phyloP scores from a whole-genome alignment of 257 asterid species.

The Lycium ferocissimum region DNA sequence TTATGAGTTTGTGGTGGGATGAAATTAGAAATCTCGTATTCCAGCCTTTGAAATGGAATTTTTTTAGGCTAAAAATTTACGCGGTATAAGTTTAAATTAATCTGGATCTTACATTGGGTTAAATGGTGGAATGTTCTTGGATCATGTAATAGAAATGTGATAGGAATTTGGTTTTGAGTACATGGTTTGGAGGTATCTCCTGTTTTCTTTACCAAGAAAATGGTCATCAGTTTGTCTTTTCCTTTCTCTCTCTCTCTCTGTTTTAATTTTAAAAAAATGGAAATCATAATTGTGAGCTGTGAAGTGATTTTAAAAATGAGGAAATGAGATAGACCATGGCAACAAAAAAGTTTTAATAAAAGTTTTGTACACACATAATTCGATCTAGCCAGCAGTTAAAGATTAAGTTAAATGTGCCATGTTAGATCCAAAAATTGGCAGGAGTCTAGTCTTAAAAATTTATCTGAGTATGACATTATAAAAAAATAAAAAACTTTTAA shows the following conservation, averaged over 20 bases:
- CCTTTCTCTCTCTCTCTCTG: background rate
- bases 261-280: background rate
- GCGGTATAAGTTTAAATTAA: too few species aligned
- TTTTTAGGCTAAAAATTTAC: too few species aligned
- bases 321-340: background rate
- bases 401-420: background rate
- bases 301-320: background rate
- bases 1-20: background rate
- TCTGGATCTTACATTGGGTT: background rate
- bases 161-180: background rate
- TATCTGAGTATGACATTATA: background rate
- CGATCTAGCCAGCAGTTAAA: background rate
- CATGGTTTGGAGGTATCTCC: constrained; percentile 7
- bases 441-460: too few species aligned
- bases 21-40: too few species aligned
- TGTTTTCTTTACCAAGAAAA: background rate
- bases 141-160: constrained; percentile 12
- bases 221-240: background rate
- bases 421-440: background rate
- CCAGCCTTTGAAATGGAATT: background rate
- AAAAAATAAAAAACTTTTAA: background rate
- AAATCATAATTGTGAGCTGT: background rate
- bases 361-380: background rate
- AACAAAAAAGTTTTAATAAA: background rate
- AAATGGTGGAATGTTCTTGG: background rate